Percentiles rank a stretch among this genome's conserved stretches.
Conservation (phyloP, 352 stramenopile genomes). For the Blastocystis sp. region DNA sequence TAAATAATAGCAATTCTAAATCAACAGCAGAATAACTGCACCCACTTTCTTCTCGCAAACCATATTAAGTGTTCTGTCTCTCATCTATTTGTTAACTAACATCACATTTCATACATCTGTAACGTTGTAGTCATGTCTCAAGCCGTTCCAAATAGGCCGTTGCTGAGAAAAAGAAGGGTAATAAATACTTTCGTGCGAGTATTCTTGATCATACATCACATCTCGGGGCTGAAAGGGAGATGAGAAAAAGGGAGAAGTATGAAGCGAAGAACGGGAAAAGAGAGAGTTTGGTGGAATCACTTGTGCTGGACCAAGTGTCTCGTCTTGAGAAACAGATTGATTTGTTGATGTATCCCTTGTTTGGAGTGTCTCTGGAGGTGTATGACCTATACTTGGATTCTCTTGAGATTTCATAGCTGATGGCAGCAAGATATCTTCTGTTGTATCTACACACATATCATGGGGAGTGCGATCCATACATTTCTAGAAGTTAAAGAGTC, state of each 20-base stretch:
- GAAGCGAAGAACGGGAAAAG: not conserved
- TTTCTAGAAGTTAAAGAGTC: not conserved
- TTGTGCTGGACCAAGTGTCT: not conserved
- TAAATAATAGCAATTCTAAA: conserved; percentile 27
- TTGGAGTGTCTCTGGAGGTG: not conserved
- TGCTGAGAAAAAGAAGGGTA: not conserved
- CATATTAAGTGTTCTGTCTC: not conserved
- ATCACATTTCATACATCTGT: not conserved
- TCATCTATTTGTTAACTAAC: not conserved
- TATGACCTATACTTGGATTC: not conserved
- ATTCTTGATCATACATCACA: not conserved
- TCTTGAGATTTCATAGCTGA: not conserved
- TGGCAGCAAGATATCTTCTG: not conserved
- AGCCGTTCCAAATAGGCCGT: not conserved
- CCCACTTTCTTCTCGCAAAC: not conserved
- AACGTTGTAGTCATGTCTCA: not conserved
- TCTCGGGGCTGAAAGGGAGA: not conserved
- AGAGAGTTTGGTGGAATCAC: not conserved
- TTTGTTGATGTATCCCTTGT: not conserved
- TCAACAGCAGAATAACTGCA: not conserved
- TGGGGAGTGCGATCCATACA: not conserved
- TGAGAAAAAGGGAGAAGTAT: not conserved
- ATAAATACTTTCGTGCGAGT: not conserved
- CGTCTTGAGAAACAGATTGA: conserved; percentile 13
- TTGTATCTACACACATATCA: not conserved